Evolutionary conservation across 2,329 filamentous ascomycete genomes (phyloP), one percentile per base, ranked within the genome.

Genomic region (Nemania abortiva): DNA sequence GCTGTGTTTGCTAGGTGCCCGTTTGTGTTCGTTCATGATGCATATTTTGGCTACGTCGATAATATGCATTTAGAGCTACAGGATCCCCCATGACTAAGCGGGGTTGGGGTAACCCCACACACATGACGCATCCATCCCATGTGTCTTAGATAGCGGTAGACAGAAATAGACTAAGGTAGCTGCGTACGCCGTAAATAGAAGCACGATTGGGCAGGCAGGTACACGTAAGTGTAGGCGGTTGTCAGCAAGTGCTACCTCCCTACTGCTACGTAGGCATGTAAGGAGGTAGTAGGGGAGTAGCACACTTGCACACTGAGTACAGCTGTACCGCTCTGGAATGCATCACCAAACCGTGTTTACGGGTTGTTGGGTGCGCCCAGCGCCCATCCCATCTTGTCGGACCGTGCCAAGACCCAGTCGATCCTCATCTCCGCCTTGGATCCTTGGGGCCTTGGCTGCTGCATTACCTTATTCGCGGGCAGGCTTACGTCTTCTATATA

Each of bases 361-460:
- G 11, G 34, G 34, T 37, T 37, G 37, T 42, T 42, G 37, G 37
- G 3, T 13, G 15, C 10, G 3, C 37, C 39, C 9, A 15, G 15
- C 15, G 6, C 18, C 29, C 20, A 22, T 37, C 11, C 55, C 47
- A 29, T 34, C 37, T 45, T 49, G 47, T 60, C 53, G 63, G 49
- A 27, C 45, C 45, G n/a, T 7, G 50, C 13, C 31, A 45, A 10
- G 24, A 58, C n/a, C 13, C 13, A 53, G 53, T 31, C 20, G 59
- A 63, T 63, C 45, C 22, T 59, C 50, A 55, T 59, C 55, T 65
- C 63, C 57, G 29, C 57, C 45, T 20, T 27, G n/a, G 22, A 20
- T 68, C 49, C 55, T 56, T 60, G 65, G 65, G 24, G 61, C 13
- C 61, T 68, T 65, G 60, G 60, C 65, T 39, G 22, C 22, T 49